These are phyloP conservation scores for Lyophyllum atratum DNA, from an alignment of 768 basidiomycete genomes.

Conservation along the genomic window DNA sequence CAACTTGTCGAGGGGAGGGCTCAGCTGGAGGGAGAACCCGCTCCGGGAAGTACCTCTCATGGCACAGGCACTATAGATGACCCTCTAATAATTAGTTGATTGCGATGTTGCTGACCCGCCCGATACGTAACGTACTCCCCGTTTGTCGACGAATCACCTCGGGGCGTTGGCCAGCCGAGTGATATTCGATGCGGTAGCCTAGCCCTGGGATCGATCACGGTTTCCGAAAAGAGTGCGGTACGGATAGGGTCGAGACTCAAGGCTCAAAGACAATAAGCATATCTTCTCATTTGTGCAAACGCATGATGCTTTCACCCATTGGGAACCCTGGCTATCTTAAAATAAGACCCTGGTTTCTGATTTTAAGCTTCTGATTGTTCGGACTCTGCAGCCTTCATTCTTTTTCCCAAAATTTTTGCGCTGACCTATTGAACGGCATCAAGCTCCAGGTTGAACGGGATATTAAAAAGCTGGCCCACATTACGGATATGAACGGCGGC, in stretches of 20 bases:
- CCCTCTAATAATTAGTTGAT: not conserved
- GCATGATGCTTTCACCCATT: not conserved
- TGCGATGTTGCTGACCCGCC: not conserved
- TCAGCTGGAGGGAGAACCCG: not conserved
- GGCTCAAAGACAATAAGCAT: slow-evolving; percentile 28
- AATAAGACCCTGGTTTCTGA: slow-evolving; percentile 23
- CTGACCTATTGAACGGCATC: slow-evolving; percentile 55
- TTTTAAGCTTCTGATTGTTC: slow-evolving; percentile 36
- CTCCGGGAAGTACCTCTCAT: not conserved
- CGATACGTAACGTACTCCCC: not conserved
- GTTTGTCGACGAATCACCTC: not conserved
- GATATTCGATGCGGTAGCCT: not conserved
- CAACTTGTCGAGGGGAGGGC: not conserved
- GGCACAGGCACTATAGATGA: not conserved
- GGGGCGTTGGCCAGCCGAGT: not conserved
- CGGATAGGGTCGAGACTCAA: not conserved
- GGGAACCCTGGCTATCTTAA: slow-evolving; percentile 4
- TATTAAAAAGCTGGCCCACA: slow-evolving; percentile 40
- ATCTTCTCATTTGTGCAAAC: slow-evolving; percentile 21
- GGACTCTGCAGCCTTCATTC: slow-evolving; percentile 48
- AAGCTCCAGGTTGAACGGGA: slow-evolving; percentile 9
- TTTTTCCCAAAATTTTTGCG: slow-evolving; percentile 75
- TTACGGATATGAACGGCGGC: slow-evolving; percentile 84
- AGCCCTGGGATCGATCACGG: slow-evolving; percentile 8
- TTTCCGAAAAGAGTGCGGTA: not conserved